Evolutionary conservation across 2,329 filamentous ascomycete species (phyloP).

Genomic region (Penicillium corylophilum): DNA sequence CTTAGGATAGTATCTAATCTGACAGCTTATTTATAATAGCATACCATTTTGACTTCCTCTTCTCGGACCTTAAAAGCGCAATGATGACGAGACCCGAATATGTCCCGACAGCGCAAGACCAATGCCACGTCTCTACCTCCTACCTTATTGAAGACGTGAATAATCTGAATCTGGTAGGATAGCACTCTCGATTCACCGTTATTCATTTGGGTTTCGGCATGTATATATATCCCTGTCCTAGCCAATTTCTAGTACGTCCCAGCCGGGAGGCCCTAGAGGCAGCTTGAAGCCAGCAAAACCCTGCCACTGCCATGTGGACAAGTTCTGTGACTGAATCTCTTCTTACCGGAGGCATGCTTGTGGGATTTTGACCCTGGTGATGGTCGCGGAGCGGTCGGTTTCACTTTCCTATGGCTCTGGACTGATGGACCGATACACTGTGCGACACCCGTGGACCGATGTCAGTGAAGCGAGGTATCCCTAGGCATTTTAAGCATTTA

Average conservation of each 20-base stretch:
- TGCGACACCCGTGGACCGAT: background rate
- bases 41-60: background rate
- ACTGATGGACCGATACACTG: background rate
- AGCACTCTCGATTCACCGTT: background rate
- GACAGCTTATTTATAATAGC: background rate
- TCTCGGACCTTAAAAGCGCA: background rate
- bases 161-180: background rate
- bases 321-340: background rate
- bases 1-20: background rate
- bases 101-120: background rate
- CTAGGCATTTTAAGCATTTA: background rate
- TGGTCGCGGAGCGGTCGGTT: constrained; percentile 7
- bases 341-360: constrained; percentile 2
- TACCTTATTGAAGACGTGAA: background rate
- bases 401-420: constrained; percentile 1
- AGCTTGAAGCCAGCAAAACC: constrained; percentile 3
- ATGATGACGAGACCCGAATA: constrained; percentile 3
- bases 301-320: constrained; percentile 15
- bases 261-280: background rate
- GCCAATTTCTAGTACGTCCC: background rate
- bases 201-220: background rate
- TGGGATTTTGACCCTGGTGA: constrained; percentile 6
- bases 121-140: background rate
- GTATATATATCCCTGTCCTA: constrained; percentile 1
- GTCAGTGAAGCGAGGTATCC: background rate